A percentile compares a stretch with the other conserved stretches of the same genome.
Conservation (phyloP, 352 stramenopile species). For the Pythium aristosporum region DNA sequence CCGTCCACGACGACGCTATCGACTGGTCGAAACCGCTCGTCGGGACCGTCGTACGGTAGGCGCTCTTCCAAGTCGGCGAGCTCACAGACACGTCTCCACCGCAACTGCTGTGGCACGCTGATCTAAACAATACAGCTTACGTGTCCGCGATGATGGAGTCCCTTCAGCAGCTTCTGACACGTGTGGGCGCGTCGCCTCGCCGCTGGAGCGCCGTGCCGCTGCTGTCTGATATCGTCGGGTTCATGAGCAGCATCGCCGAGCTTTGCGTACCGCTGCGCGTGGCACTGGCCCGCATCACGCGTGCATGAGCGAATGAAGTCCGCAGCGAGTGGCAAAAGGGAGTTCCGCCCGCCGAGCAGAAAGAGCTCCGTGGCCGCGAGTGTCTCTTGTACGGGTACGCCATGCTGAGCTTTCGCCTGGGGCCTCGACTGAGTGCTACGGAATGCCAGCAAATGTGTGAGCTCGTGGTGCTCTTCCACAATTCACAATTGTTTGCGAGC, state of each 20-base stretch:
- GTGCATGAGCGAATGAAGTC: constrained; percentile 5
- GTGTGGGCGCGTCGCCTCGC: constrained; percentile 15
- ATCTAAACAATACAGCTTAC: not conserved
- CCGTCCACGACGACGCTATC: constrained; percentile 2
- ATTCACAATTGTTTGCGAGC: constrained; percentile 4
- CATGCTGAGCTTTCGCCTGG: constrained; percentile 4
- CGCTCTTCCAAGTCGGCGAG: constrained; percentile 10
- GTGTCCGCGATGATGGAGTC: constrained; percentile 3
- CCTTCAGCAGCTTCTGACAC: not conserved
- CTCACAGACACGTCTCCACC: not conserved
- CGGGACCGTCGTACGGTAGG: not conserved
- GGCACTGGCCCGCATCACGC: not conserved
- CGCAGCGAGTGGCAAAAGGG: constrained; percentile 10
- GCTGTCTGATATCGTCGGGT: constrained; percentile 17
- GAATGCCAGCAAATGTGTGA: constrained; percentile 6
- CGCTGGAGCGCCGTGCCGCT: constrained; percentile 11
- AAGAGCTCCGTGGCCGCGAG: constrained; percentile 9
- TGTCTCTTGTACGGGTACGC: constrained; percentile 16
- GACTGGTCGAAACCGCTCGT: constrained; percentile 11
- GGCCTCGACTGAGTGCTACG: not conserved
- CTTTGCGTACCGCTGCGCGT: too few species aligned
- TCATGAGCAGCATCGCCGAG: constrained; percentile 1
- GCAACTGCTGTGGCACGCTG: constrained; percentile 3
- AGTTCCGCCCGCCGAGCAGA: not conserved
- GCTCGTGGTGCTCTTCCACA: constrained; percentile 6